Percentiles rank a stretch among this genome's conserved stretches.
phyloP scores from a whole-genome alignment of 2,329 filamentous ascomycete genomes.

The Aspergillus alliaceus region DNA sequence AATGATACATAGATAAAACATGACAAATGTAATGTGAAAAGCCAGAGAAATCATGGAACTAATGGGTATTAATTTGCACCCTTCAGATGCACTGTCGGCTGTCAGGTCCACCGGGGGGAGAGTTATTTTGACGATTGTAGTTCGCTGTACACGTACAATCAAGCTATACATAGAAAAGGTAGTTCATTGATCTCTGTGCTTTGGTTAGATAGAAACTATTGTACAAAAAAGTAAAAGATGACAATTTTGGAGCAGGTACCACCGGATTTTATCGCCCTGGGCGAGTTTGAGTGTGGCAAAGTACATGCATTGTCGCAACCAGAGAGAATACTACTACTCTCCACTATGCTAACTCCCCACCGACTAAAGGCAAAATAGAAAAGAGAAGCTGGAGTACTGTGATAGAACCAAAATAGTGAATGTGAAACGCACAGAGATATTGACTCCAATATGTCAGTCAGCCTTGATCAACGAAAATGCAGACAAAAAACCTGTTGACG shows the following conservation, averaged over 20 bases:
- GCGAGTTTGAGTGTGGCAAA: background rate
- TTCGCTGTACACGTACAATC: no score
- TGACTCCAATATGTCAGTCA: slow-evolving; percentile 4
- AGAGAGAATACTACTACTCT: background rate
- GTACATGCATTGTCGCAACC: background rate
- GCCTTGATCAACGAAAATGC: slow-evolving; percentile 1
- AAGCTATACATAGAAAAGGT: no score
- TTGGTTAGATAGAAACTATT: slow-evolving; percentile 4
- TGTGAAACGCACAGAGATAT: background rate
- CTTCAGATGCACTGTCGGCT: background rate
- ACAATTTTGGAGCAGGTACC: slow-evolving; percentile 4
- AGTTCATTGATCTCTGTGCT: background rate
- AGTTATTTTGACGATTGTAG: no score
- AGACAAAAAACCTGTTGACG: slow-evolving; percentile 8
- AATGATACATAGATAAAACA: background rate
- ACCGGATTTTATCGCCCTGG: slow-evolving; percentile 1
- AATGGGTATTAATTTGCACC: background rate
- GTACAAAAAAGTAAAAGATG: slow-evolving; percentile 7
- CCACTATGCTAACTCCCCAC: background rate
- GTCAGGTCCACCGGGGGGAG: background rate
- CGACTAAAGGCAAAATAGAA: background rate
- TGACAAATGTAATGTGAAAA: background rate
- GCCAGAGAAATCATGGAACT: background rate
- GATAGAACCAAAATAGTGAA: background rate
- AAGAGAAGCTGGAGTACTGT: background rate